A percentile compares a stretch with the other conserved stretches of the same genome.
Conservation (phyloP, 2,329 filamentous ascomycete genomes). For the Botrytis fragariae region DNA sequence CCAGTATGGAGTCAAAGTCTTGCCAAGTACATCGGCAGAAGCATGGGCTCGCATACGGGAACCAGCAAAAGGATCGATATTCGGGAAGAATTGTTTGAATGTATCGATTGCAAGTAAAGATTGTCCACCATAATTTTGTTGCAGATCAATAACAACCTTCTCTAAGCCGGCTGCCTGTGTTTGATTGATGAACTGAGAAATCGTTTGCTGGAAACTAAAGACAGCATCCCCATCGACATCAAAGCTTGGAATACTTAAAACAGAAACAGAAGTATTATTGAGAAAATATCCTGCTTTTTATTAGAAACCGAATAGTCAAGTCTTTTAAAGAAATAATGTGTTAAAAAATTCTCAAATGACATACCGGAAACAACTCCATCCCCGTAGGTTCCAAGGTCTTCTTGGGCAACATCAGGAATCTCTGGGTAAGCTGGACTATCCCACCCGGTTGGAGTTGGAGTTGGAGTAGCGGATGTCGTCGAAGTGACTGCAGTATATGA, state of each 20-base stretch:
- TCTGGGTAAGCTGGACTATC: conserved; percentile 26
- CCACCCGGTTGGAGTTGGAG: conserved; percentile 12
- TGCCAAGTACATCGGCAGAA: conserved; percentile 27
- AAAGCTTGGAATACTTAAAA: conserved; percentile 44
- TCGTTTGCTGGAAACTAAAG: conserved; percentile 36
- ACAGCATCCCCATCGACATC: conserved; percentile 34
- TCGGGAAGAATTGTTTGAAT: conserved; percentile 45
- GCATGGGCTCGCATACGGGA: conserved; percentile 30
- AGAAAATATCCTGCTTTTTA: conserved; percentile 30
- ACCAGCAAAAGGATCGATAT: conserved; percentile 32
- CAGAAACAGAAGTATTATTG: conserved; percentile 33
- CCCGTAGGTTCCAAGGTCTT: conserved; percentile 27
- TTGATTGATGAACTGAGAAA: conserved; percentile 44
- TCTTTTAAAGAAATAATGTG: neutral
- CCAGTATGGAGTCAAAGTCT: conserved; percentile 30
- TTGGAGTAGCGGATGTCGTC: neutral
- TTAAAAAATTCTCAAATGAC: neutral
- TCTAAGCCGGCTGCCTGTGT: conserved; percentile 48
- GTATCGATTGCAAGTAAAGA: conserved; percentile 56
- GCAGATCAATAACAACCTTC: conserved; percentile 62
- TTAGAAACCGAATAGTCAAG: neutral
- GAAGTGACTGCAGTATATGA: neutral
- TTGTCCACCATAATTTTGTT: conserved; percentile 58
- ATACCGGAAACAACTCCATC: conserved; percentile 27
- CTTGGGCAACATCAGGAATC: conserved; percentile 26